Base-by-base conservation (phyloP, 805 yeast species). In the Starmerella cellae region DNA sequence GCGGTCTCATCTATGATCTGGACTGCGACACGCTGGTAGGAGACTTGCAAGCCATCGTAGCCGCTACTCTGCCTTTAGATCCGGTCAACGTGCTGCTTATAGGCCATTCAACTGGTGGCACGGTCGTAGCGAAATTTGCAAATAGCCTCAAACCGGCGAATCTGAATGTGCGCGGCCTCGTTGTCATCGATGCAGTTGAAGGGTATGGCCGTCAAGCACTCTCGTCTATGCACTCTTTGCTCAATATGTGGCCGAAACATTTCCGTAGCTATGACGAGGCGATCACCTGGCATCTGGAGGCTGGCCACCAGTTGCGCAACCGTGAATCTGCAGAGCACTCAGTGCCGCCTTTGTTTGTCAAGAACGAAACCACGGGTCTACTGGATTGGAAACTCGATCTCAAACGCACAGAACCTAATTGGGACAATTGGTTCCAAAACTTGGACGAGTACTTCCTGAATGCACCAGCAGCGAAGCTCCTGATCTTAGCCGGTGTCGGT, bases 21-120 rank as follows among this genome's bases (percentile, higher is more conserved):
- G 62, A 72, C 1, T 57, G 83, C 24, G 66, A 65, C 4, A 59
- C 70, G 2, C 65, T 88, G 28, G 69, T 70, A 0, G 56, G 57
- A 0, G 98, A 93, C 60, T 72, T 79, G 39, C 52, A 58, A 0
- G 13, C 14, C 17, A 33, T 33, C 5, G 55, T 87, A 1, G 37
- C 82, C 0, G 54, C 56, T 3, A 47, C 60, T 24, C 68, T 80
- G 37, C 49, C 64, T 3, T 45, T 39, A 21, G 11, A 16, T 24
- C 50, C 59, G 18, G 24, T 22, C 14, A 23, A 35, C 27, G 60
- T 82, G 2, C 71, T 78, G 41, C 61, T 85, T 1, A 66, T 87
- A 3, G 97, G 97, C 0, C 98, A 88, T 60, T 83, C 95, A 1
- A 65, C 93, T 26, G 99, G 98, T 4, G 99, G 96, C 0, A 71